Base-by-base conservation (phyloP, 495 filamentous ascomycete species). In the Penicillium herquei region DNA sequence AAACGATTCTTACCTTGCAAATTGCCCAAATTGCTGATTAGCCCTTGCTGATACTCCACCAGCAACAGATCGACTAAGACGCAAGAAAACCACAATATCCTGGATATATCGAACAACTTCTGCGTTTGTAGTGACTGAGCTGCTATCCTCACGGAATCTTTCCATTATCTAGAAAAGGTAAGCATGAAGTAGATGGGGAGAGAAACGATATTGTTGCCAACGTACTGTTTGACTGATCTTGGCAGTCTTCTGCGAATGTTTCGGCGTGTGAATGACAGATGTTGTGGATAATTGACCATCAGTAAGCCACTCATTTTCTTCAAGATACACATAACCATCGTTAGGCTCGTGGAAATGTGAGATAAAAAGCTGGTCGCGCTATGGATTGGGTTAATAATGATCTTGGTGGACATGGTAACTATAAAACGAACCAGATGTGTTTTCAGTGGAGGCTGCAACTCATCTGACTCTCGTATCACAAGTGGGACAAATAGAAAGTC, bases 291-390 rank as follows among this genome's bases (percentile, higher is more conserved):
- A 49, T 30, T 78, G 69, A 16, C 71, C 77, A 47, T 78, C 75
- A 1, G 78, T 76, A 9, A 74, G 62, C 70, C 70, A 72, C 32
- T 74, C 72, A 53, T 78, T 70, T 17, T 87, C 84, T 58, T 94
- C 87, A 2, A 89, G 67, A 55, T 93, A 84, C 1, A 81, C 76
- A 52, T 88, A 87, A 0, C 86, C 89, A 66, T 92, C 84, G 13
- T 84, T 81, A 4, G 81, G 75, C 34, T 86, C 78, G 64, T 98
- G 92, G 71, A 84, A 90, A 70, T 97, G 91, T 0, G 91, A 92
- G 14, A 98, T 84, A 64, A 92, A 89, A 55, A 98, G 84, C 59
- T 89, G 83, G 52, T 97, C 92, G 65, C 88, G 90, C 76, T 96
- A 61, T 26, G 6, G 12, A 31, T 21, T 7, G 7, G 33, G 17